Conservation (phyloP, 768 basidiomycete genomes). For the Mycena chlorophos region DNA sequence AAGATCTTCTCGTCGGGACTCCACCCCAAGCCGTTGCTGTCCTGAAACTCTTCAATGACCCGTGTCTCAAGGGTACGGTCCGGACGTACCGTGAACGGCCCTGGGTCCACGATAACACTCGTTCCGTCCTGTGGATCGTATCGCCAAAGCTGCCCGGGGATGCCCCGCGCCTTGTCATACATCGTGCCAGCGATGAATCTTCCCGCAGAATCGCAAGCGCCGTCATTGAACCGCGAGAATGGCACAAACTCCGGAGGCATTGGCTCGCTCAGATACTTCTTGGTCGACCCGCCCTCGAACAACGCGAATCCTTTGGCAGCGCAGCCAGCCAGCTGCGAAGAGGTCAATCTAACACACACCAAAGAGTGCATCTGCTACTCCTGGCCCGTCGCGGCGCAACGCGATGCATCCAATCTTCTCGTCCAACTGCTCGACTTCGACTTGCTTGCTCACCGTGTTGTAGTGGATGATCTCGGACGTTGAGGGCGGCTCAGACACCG, state of each 20-base stretch:
- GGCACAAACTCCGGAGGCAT: conserved; percentile 41
- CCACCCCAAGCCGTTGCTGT: conserved; percentile 61
- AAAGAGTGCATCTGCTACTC: conserved; percentile 35
- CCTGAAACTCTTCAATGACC: not conserved
- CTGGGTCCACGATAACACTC: conserved; percentile 56
- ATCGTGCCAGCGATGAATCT: conserved; percentile 70
- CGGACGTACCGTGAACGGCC: conserved; percentile 62
- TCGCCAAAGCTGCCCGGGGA: conserved; percentile 59
- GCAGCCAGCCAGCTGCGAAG: conserved; percentile 55
- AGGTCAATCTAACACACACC: conserved; percentile 8
- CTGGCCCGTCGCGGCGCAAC: conserved; percentile 46
- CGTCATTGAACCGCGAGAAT: conserved; percentile 68
- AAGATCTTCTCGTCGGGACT: conserved; percentile 61
- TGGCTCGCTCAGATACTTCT: conserved; percentile 55
- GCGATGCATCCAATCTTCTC: conserved; percentile 61
- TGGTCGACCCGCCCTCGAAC: conserved; percentile 42
- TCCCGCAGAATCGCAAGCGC: conserved; percentile 63
- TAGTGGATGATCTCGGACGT: conserved; percentile 52
- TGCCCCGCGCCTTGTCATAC: conserved; percentile 46
- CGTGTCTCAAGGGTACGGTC: not conserved
- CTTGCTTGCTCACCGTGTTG: conserved; percentile 39
- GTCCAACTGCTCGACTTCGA: conserved; percentile 50
- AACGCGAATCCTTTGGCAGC: conserved; percentile 58
- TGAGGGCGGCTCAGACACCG: not conserved
- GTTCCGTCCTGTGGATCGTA: conserved; percentile 53